Percentiles rank a stretch among this genome's conserved stretches.
Conservation (phyloP, 495 filamentous ascomycete species). For the Parathielavia appendiculata region DNA sequence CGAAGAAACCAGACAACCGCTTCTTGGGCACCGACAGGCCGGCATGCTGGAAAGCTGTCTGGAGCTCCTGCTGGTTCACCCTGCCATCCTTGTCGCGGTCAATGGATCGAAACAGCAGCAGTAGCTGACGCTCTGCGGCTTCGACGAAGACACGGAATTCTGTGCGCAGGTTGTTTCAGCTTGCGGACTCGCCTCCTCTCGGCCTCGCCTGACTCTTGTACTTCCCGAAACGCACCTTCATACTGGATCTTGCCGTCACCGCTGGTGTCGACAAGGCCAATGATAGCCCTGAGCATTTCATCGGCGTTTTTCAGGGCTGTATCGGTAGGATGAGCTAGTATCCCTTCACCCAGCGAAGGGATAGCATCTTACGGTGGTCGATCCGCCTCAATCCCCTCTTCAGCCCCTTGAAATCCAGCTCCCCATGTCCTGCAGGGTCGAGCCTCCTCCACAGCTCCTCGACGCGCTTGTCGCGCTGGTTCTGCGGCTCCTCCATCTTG, state of each 20-base stretch:
- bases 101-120: slow-evolving; percentile 76
- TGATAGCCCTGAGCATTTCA: slow-evolving; percentile 70
- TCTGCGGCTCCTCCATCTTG: slow-evolving; percentile 58
- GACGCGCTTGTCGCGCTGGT: slow-evolving; percentile 69
- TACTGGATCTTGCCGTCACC: slow-evolving; percentile 87
- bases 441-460: slow-evolving; percentile 75
- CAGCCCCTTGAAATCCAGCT: slow-evolving; percentile 75
- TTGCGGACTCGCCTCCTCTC: neutral
- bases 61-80: slow-evolving; percentile 79
- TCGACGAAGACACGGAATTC: slow-evolving; percentile 89
- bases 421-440: slow-evolving; percentile 67
- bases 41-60: slow-evolving; percentile 66
- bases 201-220: neutral
- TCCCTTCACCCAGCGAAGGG: neutral
- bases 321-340: slow-evolving; percentile 7
- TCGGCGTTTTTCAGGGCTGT: slow-evolving; percentile 92
- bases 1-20: slow-evolving; percentile 79
- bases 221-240: slow-evolving; percentile 53
- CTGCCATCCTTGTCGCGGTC: slow-evolving; percentile 84
- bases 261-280: slow-evolving; percentile 76
- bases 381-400: slow-evolving; percentile 81
- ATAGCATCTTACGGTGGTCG: slow-evolving; percentile 73
- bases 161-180: slow-evolving; percentile 32
- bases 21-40: slow-evolving; percentile 73
- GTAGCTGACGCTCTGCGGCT: slow-evolving; percentile 75